Conservation (phyloP, 495 filamentous ascomycete genomes). For the Aspergillus ostianus region DNA sequence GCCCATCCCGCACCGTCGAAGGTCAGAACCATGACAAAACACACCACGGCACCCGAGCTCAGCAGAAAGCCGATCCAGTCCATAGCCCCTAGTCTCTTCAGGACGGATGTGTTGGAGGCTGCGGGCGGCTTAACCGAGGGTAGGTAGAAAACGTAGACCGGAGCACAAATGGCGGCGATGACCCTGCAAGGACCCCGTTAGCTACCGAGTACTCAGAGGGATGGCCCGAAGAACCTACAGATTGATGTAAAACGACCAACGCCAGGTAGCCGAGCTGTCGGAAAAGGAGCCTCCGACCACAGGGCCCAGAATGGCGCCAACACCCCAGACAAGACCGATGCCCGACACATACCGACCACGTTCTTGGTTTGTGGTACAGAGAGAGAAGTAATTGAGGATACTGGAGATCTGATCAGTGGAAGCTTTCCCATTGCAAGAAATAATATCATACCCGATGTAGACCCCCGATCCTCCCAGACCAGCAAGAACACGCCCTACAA, state of each 20-base stretch:
- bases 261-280: conserved; percentile 35
- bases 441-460: conserved; percentile 39
- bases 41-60: conserved; percentile 15
- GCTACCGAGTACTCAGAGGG: background rate
- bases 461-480: conserved; percentile 48
- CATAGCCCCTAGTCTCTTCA: background rate
- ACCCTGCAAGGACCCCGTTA: background rate
- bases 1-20: conserved; percentile 29
- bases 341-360: background rate
- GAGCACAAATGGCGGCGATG: conserved; percentile 22
- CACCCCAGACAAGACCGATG: conserved; percentile 34
- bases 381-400: conserved; percentile 39
- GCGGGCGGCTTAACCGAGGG: background rate
- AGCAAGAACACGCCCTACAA: conserved; percentile 44
- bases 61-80: conserved; percentile 26
- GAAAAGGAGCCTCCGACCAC: conserved; percentile 41
- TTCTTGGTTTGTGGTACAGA: conserved; percentile 8
- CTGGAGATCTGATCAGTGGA: background rate
- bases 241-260: conserved; percentile 46
- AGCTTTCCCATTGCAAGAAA: background rate
- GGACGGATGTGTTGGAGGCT: background rate
- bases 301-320: conserved; percentile 45
- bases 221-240: conserved; percentile 17
- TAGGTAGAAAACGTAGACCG: conserved; percentile 50
- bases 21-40: conserved; percentile 24